Conservation (phyloP, 805 yeast species). For the Wickerhamomyces chambardii region DNA sequence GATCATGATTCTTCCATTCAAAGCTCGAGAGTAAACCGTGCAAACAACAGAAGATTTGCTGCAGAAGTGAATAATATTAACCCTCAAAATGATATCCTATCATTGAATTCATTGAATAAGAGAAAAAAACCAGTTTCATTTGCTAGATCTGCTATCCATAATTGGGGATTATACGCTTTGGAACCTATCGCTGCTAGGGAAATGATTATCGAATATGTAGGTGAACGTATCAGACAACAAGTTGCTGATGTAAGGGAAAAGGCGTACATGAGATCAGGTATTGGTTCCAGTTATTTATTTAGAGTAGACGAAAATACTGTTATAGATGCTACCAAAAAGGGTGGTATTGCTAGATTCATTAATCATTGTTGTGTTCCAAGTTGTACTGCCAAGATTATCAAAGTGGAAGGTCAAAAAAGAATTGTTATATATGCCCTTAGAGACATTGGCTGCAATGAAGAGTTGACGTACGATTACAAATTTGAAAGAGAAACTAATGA, state of each 20-base stretch:
- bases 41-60: conserved; percentile 78
- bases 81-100: conserved; percentile 71
- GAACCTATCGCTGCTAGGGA: conserved; percentile 95
- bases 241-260: conserved; percentile 91
- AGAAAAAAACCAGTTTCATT: conserved; percentile 93
- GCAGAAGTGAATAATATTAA: conserved; percentile 85
- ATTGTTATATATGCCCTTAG: conserved; percentile 91
- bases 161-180: conserved; percentile 95
- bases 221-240: conserved; percentile 88
- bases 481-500: conserved; percentile 88
- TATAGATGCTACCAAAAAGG: conserved; percentile 94
- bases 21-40: conserved; percentile 81
- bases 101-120: conserved; percentile 80
- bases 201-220: conserved; percentile 97
- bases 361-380: conserved; percentile 98
- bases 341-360: conserved; percentile 95
- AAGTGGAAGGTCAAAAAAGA: conserved; percentile 88
- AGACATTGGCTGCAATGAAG: conserved; percentile 84
- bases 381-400: conserved; percentile 93
- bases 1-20: too few species aligned
- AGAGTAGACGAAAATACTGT: conserved; percentile 91
- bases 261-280: conserved; percentile 79
- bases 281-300: conserved; percentile 90
- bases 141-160: conserved; percentile 94
- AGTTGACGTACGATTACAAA: conserved; percentile 91